phyloP scores from a whole-genome alignment of 768 basidiomycete genomes.

The Mycena belliarum region DNA sequence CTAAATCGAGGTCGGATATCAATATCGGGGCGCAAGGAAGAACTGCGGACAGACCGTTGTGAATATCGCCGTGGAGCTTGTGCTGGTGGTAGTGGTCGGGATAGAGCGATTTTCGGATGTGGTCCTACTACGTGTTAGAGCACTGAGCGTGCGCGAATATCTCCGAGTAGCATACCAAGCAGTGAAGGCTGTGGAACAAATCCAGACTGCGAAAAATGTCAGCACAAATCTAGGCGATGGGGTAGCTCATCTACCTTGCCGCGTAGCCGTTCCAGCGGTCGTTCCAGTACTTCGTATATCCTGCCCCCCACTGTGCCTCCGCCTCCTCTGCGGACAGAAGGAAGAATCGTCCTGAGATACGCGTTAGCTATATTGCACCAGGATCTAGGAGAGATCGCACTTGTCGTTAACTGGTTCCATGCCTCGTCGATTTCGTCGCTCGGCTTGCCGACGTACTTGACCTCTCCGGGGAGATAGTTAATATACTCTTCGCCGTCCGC shows the following conservation, averaged over 20 bases:
- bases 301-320: background rate
- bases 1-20: background rate
- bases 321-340: background rate
- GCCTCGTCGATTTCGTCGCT: conserved; percentile 5
- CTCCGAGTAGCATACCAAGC: background rate
- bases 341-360: background rate
- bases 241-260: background rate
- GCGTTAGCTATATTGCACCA: background rate
- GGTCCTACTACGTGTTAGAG: background rate
- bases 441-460: background rate
- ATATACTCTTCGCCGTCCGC: background rate
- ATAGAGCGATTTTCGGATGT: background rate
- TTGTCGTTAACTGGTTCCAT: background rate
- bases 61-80: background rate
- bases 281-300: background rate
- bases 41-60: background rate
- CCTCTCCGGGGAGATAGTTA: background rate
- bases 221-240: background rate
- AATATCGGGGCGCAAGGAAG: background rate
- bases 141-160: background rate
- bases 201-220: background rate
- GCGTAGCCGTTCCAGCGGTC: background rate
- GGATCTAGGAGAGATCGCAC: background rate
- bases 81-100: conserved; percentile 4
- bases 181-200: background rate